phyloP scores from a whole-genome alignment of 768 basidiomycete species.

The Hygrophoropsis aurantiaca region DNA sequence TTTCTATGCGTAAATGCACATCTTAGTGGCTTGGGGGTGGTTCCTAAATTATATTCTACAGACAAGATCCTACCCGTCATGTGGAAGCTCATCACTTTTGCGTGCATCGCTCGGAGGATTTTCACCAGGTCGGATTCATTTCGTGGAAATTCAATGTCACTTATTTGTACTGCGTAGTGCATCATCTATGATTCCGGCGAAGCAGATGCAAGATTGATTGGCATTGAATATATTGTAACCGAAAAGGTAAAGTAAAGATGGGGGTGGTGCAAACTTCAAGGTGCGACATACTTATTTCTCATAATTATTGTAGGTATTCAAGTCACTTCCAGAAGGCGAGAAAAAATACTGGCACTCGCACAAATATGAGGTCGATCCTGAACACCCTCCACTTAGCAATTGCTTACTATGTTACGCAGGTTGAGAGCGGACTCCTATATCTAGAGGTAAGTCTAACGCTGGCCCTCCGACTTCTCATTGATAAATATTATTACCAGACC shows the following conservation, averaged over 20 bases:
- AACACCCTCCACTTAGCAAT: conserved; percentile 1
- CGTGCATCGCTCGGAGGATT: conserved; percentile 34
- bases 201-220: conserved; percentile 47
- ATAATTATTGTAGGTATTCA: conserved; percentile 30
- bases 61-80: conserved; percentile 31
- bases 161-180: conserved; percentile 30
- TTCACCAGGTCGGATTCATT: conserved; percentile 38
- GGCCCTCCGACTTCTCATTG: neutral
- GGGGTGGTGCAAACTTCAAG: neutral
- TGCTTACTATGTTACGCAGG: conserved; percentile 22
- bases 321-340: conserved; percentile 42
- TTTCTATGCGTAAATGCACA: conserved; percentile 27
- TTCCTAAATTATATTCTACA: too few relatives aligned
- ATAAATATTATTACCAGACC: conserved; percentile 8
- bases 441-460: conserved; percentile 20
- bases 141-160: conserved; percentile 26
- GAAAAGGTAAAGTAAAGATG: conserved; percentile 28
- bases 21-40: too few relatives aligned
- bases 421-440: conserved; percentile 34
- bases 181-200: conserved; percentile 43
- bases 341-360: conserved; percentile 56
- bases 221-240: conserved; percentile 52
- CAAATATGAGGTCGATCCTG: conserved; percentile 39
- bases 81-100: conserved; percentile 48
- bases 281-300: neutral